Evolutionary conservation across 2,329 filamentous ascomycete genomes (phyloP).

Genomic region (Golovinomyces cichoracearum): DNA sequence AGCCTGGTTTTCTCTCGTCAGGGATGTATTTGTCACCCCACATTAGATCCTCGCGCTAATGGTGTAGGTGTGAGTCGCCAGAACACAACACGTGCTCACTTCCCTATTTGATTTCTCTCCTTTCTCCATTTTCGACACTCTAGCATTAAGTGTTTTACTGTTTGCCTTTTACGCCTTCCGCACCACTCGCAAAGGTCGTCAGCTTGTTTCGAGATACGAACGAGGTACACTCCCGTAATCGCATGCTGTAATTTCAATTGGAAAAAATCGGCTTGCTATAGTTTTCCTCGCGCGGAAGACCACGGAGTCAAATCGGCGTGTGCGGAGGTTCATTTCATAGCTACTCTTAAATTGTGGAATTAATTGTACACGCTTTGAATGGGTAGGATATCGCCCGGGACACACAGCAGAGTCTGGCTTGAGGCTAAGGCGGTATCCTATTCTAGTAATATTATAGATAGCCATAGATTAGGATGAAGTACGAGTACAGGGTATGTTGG

Average conservation of each 20-base stretch:
- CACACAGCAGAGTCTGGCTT: no score
- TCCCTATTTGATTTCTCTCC: background rate
- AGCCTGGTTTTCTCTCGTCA: no score
- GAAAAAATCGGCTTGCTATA: background rate
- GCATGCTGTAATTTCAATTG: background rate
- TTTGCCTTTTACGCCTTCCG: background rate
- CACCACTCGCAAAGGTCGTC: background rate
- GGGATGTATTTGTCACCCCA: no score
- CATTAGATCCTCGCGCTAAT: no score
- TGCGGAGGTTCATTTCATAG: background rate
- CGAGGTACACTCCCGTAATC: background rate
- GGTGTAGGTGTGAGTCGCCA: no score
- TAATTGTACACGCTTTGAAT: no score
- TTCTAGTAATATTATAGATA: no score
- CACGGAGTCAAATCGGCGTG: background rate
- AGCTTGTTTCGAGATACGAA: background rate
- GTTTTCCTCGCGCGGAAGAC: background rate
- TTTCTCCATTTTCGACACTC: background rate
- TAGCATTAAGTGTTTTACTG: background rate
- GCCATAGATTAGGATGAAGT: no score
- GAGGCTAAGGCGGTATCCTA: no score
- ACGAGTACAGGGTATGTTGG: no score
- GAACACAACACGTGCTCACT: no score
- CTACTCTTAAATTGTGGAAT: background rate
- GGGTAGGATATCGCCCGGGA: no score